These are phyloP conservation scores for Paramecium primaurelia DNA, from an alignment of 73 alveolate species.

Conservation along the genomic window DNA sequence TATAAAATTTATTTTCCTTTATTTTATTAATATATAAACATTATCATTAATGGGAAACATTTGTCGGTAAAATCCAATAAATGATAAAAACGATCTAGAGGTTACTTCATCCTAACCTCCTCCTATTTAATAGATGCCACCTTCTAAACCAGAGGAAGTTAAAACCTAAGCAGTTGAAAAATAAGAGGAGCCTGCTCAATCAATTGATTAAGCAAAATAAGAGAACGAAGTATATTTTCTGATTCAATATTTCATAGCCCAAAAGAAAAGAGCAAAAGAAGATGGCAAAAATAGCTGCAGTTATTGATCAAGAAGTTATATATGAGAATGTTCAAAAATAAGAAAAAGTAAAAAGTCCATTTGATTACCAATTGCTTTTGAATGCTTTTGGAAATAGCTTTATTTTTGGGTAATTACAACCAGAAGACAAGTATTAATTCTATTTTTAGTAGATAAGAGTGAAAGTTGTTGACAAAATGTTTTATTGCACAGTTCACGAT, in stretches of 20 bases:
- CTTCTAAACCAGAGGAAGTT: not conserved
- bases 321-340: constrained; percentile 7
- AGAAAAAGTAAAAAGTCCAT: constrained; percentile 15
- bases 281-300: constrained; percentile 29
- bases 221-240: not conserved
- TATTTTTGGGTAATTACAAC: not conserved
- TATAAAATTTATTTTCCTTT: not conserved
- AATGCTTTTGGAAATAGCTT: constrained; percentile 6
- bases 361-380: not conserved
- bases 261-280: constrained; percentile 18
- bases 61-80: constrained; percentile 1
- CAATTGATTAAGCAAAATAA: not conserved
- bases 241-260: not conserved
- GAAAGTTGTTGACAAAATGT: constrained; percentile 55
- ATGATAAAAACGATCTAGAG: not conserved
- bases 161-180: not conserved
- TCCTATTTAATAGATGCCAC: not conserved
- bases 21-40: not conserved
- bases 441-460: not conserved
- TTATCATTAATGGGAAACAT: constrained; percentile 3
- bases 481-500: constrained; percentile 59
- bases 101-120: not conserved
- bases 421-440: constrained; percentile 8
- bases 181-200: not conserved
- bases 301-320: not conserved